A percentile compares a stretch with the other conserved stretches of the same genome.
Conservation (phyloP, 1,284 basidiomycete genomes). For the Cystobasidiaceae sp. region DNA sequence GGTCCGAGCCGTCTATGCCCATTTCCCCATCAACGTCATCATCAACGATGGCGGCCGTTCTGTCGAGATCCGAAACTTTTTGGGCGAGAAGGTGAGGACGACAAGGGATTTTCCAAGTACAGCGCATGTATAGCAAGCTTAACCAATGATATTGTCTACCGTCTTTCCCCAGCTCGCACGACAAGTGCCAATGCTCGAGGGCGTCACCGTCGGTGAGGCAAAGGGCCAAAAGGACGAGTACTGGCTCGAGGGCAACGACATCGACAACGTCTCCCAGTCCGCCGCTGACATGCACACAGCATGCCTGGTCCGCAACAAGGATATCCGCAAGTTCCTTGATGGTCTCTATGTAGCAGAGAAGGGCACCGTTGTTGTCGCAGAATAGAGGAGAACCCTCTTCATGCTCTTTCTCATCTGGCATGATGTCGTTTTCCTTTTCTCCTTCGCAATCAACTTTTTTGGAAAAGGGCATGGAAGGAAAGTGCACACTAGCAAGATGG, state of each 20-base stretch:
- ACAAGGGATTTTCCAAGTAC: no score
- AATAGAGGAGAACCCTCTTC: background rate
- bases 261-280: slow-evolving; percentile 92
- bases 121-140: background rate
- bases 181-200: slow-evolving; percentile 84
- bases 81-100: slow-evolving; percentile 76
- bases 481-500: no score
- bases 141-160: no score
- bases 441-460: no score
- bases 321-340: slow-evolving; percentile 45
- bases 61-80: slow-evolving; percentile 97
- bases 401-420: background rate
- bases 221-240: slow-evolving; percentile 82
- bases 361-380: slow-evolving; percentile 14
- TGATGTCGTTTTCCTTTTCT: no score
- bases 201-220: slow-evolving; percentile 81
- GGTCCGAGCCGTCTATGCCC: slow-evolving; percentile 98
- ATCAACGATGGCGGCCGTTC: slow-evolving; percentile 73
- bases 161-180: slow-evolving; percentile 61
- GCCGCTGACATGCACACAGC: slow-evolving; percentile 92
- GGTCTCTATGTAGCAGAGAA: slow-evolving; percentile 32
- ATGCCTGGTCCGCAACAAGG: slow-evolving; percentile 62
- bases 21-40: slow-evolving; percentile 99
- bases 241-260: slow-evolving; percentile 72
- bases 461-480: no score